phyloP scores from a whole-genome alignment of 148 eudicot genomes.

The Rhododendron ovatum region DNA sequence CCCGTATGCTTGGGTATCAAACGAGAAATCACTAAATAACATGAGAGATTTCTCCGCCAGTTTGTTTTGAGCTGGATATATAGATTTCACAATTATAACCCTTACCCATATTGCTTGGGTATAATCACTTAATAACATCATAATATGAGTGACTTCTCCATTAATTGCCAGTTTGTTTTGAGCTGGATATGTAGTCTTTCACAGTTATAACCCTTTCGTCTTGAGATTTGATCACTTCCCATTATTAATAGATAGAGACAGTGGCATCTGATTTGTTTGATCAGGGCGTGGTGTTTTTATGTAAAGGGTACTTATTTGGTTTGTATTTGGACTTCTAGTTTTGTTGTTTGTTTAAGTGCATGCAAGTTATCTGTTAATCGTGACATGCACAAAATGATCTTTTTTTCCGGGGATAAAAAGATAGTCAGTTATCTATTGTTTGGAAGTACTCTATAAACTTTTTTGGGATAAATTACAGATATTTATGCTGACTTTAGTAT shows the following conservation, averaged over 20 bases:
- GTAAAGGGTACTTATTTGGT: neutral
- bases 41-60: no score
- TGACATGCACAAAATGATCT: neutral
- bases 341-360: neutral
- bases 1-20: neutral
- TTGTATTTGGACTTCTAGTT: neutral
- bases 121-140: neutral
- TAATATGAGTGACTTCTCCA: neutral
- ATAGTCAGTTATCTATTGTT: neutral
- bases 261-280: neutral
- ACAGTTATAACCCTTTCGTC: neutral
- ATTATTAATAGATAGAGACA: neutral
- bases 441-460: neutral
- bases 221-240: neutral
- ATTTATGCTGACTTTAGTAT: neutral
- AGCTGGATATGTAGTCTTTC: neutral
- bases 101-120: neutral
- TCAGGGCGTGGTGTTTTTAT: neutral
- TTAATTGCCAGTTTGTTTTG: neutral
- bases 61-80: no score
- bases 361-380: neutral
- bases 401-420: neutral
- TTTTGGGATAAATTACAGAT: neutral
- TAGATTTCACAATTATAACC: no score
- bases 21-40: no score